Evolutionary conservation across 1,284 basidiomycete genomes (phyloP).

Genomic region (Moniliophthora roreri): DNA sequence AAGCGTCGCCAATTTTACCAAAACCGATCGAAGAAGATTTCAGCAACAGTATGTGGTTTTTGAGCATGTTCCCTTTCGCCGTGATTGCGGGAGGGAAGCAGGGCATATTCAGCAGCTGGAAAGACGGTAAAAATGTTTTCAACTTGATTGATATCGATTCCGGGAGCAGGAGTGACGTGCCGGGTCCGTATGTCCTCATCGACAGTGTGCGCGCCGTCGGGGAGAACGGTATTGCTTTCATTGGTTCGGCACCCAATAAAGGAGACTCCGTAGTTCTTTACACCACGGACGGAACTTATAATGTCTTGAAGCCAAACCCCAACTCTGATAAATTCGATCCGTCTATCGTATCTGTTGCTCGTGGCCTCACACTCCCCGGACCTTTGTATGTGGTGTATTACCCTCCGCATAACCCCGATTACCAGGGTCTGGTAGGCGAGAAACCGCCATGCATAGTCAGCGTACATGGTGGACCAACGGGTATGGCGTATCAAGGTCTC

Average conservation of each 20-base stretch:
- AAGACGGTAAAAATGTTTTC: slow-evolving; percentile 49
- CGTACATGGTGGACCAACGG: slow-evolving; percentile 71
- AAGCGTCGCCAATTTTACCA: slow-evolving; percentile 42
- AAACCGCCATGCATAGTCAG: slow-evolving; percentile 64
- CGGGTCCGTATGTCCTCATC: slow-evolving; percentile 49
- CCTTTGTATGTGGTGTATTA: no score
- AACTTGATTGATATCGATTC: slow-evolving; percentile 45
- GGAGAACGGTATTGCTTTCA: no score
- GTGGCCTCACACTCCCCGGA: slow-evolving; percentile 44
- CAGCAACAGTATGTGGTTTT: slow-evolving; percentile 52
- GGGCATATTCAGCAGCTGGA: slow-evolving; percentile 46
- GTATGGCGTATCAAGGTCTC: slow-evolving; percentile 39
- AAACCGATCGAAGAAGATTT: slow-evolving; percentile 57
- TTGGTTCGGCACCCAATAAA: no score
- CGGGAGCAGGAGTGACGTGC: slow-evolving; percentile 30
- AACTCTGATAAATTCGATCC: slow-evolving; percentile 22
- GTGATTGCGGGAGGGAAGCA: slow-evolving; percentile 41
- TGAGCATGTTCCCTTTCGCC: slow-evolving; percentile 52
- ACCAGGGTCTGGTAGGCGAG: slow-evolving; percentile 46
- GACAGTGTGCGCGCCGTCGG: slow-evolving; percentile 36
- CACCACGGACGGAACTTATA: no score
- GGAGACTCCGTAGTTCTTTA: no score
- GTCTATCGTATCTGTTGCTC: slow-evolving; percentile 43
- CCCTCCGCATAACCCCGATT: slow-evolving; percentile 60
- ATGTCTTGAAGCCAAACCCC: no score